Conservation (phyloP, 352 stramenopile species). For the Globisporangium echinulatum region DNA sequence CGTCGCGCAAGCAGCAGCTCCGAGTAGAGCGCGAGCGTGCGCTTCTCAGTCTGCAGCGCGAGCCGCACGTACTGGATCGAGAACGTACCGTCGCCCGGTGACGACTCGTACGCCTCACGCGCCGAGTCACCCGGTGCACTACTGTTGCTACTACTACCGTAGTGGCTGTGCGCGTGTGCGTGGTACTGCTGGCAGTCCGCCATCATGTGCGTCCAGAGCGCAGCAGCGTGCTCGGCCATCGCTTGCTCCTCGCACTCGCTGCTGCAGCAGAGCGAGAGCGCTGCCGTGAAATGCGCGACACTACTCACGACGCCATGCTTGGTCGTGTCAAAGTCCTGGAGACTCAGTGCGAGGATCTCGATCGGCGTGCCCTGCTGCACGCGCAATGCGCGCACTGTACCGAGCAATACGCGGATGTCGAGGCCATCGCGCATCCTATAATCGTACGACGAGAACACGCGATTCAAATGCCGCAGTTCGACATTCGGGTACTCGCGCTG, state of each 20-base stretch:
- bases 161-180: constrained; percentile 5
- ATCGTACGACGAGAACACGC: constrained; percentile 62
- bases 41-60: constrained; percentile 30
- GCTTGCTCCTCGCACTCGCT: constrained; percentile 35
- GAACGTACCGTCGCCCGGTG: constrained; percentile 24
- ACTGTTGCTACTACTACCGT: neutral
- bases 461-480: constrained; percentile 36
- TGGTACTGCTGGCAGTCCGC: constrained; percentile 2
- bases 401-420: constrained; percentile 50
- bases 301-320: constrained; percentile 18
- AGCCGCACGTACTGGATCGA: constrained; percentile 31
- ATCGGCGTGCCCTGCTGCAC: constrained; percentile 50
- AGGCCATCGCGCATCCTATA: constrained; percentile 34
- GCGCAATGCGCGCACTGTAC: constrained; percentile 39
- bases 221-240: constrained; percentile 15
- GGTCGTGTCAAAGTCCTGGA: constrained; percentile 42
- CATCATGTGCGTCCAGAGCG: constrained; percentile 20
- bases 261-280: constrained; percentile 33
- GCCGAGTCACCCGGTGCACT: constrained; percentile 2
- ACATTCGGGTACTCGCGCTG: constrained; percentile 41
- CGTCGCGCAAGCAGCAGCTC: constrained; percentile 38
- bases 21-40: constrained; percentile 33
- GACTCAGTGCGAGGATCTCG: constrained; percentile 34
- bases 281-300: constrained; percentile 14
- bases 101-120: constrained; percentile 23